A percentile compares a stretch with the other conserved stretches of the same genome.
phyloP scores from a whole-genome alignment of 306 rosid genomes.

The Casuarina glauca region DNA sequence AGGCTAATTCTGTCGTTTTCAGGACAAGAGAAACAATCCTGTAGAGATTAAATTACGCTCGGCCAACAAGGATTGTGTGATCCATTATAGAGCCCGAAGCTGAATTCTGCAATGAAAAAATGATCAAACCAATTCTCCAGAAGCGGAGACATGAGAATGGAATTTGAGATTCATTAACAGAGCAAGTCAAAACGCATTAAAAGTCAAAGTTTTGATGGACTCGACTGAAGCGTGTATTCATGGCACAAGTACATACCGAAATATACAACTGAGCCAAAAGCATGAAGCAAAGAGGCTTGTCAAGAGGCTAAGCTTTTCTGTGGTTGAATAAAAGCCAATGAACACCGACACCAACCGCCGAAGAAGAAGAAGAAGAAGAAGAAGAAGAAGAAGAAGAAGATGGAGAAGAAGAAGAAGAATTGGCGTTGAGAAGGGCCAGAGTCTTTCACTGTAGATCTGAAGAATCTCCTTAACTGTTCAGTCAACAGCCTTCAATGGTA shows the following conservation, averaged over 20 bases:
- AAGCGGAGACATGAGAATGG: slow-evolving; percentile 6
- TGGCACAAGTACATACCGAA: slow-evolving; percentile 9
- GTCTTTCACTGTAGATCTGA: slow-evolving; percentile 67
- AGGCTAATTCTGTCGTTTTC: neutral
- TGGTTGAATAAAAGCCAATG: slow-evolving; percentile 20
- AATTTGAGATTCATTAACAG: slow-evolving; percentile 33
- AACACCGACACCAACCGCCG: slow-evolving; percentile 4
- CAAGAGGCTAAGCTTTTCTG: slow-evolving; percentile 41
- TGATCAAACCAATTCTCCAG: neutral
- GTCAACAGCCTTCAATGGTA: slow-evolving; percentile 65
- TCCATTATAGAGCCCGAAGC: neutral
- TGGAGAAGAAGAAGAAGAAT: slow-evolving; percentile 37
- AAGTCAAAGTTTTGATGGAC: slow-evolving; percentile 18
- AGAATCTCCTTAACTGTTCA: slow-evolving; percentile 59
- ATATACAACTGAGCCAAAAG: slow-evolving; percentile 21
- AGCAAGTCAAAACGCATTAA: slow-evolving; percentile 12
- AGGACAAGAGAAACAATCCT: neutral
- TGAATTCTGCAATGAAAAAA: neutral
- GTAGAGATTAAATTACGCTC: neutral
- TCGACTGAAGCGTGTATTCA: slow-evolving; percentile 4
- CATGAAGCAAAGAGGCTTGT: slow-evolving; percentile 19
- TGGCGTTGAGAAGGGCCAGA: slow-evolving; percentile 41
- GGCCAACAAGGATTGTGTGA: neutral
- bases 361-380: slow-evolving; percentile 15
- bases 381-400: slow-evolving; percentile 36